Conservation (phyloP, 2,329 filamentous ascomycete species). For the Monosporascus cannonballus region DNA sequence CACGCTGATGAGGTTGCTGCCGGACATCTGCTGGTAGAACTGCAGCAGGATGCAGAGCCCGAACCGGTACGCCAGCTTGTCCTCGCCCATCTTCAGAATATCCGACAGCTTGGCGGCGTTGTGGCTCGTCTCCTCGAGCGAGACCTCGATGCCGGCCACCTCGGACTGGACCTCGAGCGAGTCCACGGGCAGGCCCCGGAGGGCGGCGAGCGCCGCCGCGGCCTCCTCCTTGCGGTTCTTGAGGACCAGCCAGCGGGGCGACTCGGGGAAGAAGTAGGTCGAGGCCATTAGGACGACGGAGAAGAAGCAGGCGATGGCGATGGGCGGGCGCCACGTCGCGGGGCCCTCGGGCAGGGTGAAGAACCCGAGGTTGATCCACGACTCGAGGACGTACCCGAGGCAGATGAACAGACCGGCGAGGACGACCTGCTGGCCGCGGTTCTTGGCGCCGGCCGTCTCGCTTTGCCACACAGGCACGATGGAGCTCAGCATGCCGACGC, state of each 20-base stretch:
- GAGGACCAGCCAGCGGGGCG: conserved; percentile 30
- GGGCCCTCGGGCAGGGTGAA: conserved; percentile 23
- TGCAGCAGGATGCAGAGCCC: conserved; percentile 42
- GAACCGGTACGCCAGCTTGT: conserved; percentile 45
- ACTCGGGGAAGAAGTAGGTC: conserved; percentile 29
- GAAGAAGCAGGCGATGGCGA: conserved; percentile 26
- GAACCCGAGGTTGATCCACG: conserved; percentile 41
- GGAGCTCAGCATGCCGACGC: conserved; percentile 32
- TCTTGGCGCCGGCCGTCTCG: conserved; percentile 31
- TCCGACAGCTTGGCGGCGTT: conserved; percentile 33
- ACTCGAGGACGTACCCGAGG: conserved; percentile 32
- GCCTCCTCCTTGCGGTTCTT: conserved; percentile 24
- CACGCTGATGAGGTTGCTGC: conserved; percentile 41
- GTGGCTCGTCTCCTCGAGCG: conserved; percentile 36
- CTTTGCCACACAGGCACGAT: conserved; percentile 36
- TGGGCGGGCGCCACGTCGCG: conserved; percentile 28
- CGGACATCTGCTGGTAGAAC: conserved; percentile 45
- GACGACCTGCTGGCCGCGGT: conserved; percentile 37
- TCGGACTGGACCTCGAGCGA: conserved; percentile 28
- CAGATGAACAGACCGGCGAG: conserved; percentile 31
- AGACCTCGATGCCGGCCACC: conserved; percentile 40
- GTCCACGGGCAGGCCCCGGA: conserved; percentile 16
- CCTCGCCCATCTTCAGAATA: conserved; percentile 42
- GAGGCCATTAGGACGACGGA: conserved; percentile 22
- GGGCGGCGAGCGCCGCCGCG: conserved; percentile 22